A percentile compares a stretch with the other conserved stretches of the same genome.
phyloP scores from a whole-genome alignment of 345 rosid genomes.

The Lepidium sativum region DNA sequence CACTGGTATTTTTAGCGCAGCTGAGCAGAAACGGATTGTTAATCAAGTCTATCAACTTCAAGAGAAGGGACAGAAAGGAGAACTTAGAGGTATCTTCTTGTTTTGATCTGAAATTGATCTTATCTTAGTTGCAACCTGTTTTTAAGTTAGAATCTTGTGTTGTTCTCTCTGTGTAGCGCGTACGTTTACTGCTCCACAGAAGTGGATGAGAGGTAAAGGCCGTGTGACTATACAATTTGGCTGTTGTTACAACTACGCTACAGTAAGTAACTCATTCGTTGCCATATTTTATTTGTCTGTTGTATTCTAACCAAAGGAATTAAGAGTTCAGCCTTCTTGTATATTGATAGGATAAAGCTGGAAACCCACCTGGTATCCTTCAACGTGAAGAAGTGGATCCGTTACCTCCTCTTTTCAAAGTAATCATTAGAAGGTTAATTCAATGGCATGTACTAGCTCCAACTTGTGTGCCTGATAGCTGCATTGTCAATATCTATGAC shows the following conservation, averaged over 20 bases:
- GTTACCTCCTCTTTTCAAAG: constrained; percentile 44
- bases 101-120: neutral
- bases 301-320: neutral
- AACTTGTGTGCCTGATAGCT: constrained; percentile 53
- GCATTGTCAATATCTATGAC: constrained; percentile 61
- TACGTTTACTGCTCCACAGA: constrained; percentile 54
- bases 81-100: constrained; percentile 34
- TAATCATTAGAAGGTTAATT: constrained; percentile 51
- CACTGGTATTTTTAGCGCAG: constrained; percentile 39
- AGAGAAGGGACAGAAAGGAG: constrained; percentile 41
- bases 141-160: neutral
- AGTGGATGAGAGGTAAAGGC: constrained; percentile 75
- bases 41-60: constrained; percentile 42
- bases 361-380: constrained; percentile 56
- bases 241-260: constrained; percentile 54
- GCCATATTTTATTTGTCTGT: neutral
- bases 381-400: constrained; percentile 53
- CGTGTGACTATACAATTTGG: constrained; percentile 62
- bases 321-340: neutral
- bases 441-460: constrained; percentile 54
- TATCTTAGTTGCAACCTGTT: neutral
- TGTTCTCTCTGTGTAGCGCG: constrained; percentile 29
- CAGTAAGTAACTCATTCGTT: constrained; percentile 20
- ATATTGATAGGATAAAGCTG: constrained; percentile 41
- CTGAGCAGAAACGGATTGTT: constrained; percentile 57